These are phyloP conservation scores for Cryptosporidium parvum DNA, from an alignment of 169 alveolate genomes.

Conservation along the genomic window DNA sequence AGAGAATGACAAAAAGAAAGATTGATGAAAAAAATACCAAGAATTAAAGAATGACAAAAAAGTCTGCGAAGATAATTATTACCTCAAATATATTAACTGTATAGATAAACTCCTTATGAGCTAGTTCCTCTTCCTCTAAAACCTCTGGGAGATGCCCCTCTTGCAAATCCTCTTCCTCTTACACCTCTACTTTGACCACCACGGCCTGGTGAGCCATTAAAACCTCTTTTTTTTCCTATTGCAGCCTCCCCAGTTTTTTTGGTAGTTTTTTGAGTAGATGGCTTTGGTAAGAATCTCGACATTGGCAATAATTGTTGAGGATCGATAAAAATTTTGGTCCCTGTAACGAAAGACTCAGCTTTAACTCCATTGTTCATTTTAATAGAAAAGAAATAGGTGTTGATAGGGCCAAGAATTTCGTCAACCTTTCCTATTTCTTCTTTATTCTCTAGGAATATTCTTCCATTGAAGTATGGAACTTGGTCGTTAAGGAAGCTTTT, in stretches of 20 bases:
- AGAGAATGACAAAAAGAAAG: not conserved
- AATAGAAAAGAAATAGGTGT: conserved; percentile 86
- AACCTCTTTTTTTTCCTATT: conserved; percentile 79
- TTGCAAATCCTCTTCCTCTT: conserved; percentile 79
- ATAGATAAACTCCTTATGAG: conserved; percentile 13
- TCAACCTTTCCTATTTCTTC: conserved; percentile 95
- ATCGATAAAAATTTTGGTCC: conserved; percentile 85
- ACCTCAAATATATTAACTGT: conserved; percentile 32
- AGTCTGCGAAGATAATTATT: conserved; percentile 29
- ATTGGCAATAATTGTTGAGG: conserved; percentile 89
- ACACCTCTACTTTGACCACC: conserved; percentile 41
- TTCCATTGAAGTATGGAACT: conserved; percentile 96
- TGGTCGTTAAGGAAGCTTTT: conserved; percentile 86
- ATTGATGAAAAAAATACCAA: conserved; percentile 1
- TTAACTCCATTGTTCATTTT: conserved; percentile 87
- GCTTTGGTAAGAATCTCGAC: conserved; percentile 86
- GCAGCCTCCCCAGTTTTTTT: conserved; percentile 78
- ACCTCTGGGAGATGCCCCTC: conserved; percentile 73
- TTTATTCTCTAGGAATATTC: conserved; percentile 93
- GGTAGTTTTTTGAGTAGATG: conserved; percentile 65
- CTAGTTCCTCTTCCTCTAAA: conserved; percentile 75
- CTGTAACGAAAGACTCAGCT: conserved; percentile 86
- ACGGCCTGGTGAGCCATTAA: conserved; percentile 40
- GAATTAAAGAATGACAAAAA: conserved; percentile 55
- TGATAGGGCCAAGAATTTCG: conserved; percentile 94